Evolutionary conservation across 352 stramenopile genomes (phyloP), one percentile per base, ranked within the genome.

Genomic region (Globisporangium recalcitrans): DNA sequence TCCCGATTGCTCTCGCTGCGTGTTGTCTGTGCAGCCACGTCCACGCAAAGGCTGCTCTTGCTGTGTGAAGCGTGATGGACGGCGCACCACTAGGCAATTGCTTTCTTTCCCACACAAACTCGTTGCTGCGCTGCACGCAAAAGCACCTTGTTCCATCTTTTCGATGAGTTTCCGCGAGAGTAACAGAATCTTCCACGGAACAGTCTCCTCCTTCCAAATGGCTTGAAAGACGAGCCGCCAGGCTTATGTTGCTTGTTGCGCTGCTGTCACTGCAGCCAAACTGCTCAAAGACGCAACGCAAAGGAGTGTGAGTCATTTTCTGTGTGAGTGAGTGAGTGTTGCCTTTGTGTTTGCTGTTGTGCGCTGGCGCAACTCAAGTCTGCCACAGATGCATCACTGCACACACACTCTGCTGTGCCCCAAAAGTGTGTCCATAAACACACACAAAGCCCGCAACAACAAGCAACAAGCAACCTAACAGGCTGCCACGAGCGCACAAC

Each of bases 141-240:
- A n/a, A 27, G 46, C 46, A 10, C 7, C 21, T 26, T 21, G 26
- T 62, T 62, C 57, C 32, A 62, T 62, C 26, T 26, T 62, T 62
- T 62, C n/a, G n/a, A 19, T 4, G 34, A 34, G 21, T 64, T 64
- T 57, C 49, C 47, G 36, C 31, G 24, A 59, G 46, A 27, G 67
- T 55, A 77, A 74, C 70, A 48, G 67, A 77, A 77, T 74, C 64
- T 77, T 77, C 70, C 57, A 74, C 31, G 58, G 61, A 74, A 64
- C 42, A 60, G 36, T 19, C 27, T 62, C 57, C 21, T 38, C 56
- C 8, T 62, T 44, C 14, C n/a, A 54, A 62, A 48, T 62, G 42
- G 57, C 42, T 62, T 62, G 44, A 26, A 31, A 57, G 27, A 57
- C 19, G 27, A 24, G 51, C 29, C 51, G 9, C n/a, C n/a, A n/a